phyloP scores from a whole-genome alignment of 306 rosid genomes.

The Trichosanthes cucumerina region DNA sequence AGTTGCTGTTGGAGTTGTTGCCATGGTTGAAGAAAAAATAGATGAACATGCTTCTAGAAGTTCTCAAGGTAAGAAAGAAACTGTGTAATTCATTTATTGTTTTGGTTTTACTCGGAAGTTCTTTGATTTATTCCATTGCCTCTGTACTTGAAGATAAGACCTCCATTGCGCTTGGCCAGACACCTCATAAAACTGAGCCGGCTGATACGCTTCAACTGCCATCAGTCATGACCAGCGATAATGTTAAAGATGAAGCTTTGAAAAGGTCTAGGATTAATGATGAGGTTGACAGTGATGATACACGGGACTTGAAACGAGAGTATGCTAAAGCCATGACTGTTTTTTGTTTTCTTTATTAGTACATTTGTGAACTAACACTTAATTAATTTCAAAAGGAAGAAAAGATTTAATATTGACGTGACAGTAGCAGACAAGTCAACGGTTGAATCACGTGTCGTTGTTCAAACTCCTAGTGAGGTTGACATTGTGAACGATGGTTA shows the following conservation, averaged over 20 bases:
- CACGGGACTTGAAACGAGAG: conserved; percentile 62
- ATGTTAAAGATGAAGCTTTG: conserved; percentile 29
- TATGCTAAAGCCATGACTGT: conserved; percentile 29
- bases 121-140: conserved; percentile 25
- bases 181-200: conserved; percentile 29
- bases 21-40: conserved; percentile 31
- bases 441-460: conserved; percentile 46
- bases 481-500: conserved; percentile 79
- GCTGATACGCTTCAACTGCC: conserved; percentile 23
- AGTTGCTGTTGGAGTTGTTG: conserved; percentile 34
- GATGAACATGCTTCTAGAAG: conserved; percentile 26
- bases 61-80: conserved; percentile 40
- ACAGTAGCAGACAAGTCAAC: conserved; percentile 30
- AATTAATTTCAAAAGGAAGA: conserved; percentile 46
- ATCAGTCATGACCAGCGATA: conserved; percentile 27
- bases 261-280: conserved; percentile 27
- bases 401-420: conserved; percentile 25
- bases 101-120: conserved; percentile 19
- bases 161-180: conserved; percentile 27
- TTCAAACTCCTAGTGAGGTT: conserved; percentile 65
- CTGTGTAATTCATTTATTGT: conserved; percentile 9
- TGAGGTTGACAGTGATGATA: conserved; percentile 26
- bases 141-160: conserved; percentile 35
- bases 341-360: conserved; percentile 5
- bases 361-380: conserved; percentile 13